Conservation (phyloP, 2,329 filamentous ascomycete genomes). For the Claviceps paspali region DNA sequence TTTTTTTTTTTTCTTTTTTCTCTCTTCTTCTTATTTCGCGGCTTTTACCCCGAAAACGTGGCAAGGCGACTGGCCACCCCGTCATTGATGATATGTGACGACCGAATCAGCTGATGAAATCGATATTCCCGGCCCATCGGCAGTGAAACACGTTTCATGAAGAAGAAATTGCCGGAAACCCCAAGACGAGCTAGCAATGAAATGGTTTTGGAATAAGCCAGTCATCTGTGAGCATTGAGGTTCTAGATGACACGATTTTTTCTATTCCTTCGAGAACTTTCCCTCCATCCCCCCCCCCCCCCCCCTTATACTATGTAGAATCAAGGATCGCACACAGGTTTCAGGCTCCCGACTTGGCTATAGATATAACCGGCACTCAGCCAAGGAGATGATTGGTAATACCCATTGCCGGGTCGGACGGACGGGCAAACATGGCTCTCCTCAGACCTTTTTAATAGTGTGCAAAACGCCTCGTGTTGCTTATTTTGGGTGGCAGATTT, state of each 20-base stretch:
- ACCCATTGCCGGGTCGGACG: too few species aligned
- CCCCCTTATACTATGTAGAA: too few species aligned
- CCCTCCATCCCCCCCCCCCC: too few species aligned
- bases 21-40: too few species aligned
- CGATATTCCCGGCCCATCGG: too few species aligned
- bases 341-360: not conserved
- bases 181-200: not conserved
- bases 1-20: too few species aligned
- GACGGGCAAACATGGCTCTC: too few species aligned
- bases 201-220: not conserved
- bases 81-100: not conserved
- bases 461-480: too few species aligned
- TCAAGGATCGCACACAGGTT: not conserved
- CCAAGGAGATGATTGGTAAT: not conserved
- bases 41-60: not conserved
- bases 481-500: too few species aligned
- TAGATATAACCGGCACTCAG: not conserved
- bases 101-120: not conserved
- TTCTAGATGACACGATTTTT: too few species aligned
- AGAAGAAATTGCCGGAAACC: not conserved
- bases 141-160: not conserved
- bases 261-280: too few species aligned
- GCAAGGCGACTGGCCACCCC: not conserved
- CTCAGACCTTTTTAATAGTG: too few species aligned
- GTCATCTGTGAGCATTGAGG: not conserved